phyloP scores from a whole-genome alignment of 345 rosid genomes.

The Erucastrum elatum region DNA sequence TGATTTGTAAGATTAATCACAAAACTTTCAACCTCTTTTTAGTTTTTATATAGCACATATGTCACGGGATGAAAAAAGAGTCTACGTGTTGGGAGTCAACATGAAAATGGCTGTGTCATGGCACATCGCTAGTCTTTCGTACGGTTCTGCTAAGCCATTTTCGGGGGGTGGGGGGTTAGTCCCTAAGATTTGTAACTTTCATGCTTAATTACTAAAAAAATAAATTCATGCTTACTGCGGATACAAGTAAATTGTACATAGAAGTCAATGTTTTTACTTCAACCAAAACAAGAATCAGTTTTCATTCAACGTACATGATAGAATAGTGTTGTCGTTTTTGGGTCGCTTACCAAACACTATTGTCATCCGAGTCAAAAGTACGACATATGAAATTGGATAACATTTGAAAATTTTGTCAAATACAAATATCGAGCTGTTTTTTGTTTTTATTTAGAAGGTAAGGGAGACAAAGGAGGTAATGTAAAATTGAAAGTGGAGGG shows the following conservation, averaged over 20 bases:
- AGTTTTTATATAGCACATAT: background rate
- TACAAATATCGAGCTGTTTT: slow-evolving; percentile 8
- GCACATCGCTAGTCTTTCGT: background rate
- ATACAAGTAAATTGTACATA: background rate
- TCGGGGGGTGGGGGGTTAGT: background rate
- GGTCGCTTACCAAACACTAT: background rate
- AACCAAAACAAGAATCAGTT: background rate
- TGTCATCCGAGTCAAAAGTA: slow-evolving; percentile 31
- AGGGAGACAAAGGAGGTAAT: slow-evolving; percentile 25
- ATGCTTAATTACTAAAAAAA: background rate
- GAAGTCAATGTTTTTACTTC: background rate
- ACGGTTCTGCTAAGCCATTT: background rate
- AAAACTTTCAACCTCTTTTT: background rate
- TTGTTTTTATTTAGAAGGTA: slow-evolving; percentile 13
- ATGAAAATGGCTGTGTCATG: background rate
- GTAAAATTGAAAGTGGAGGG: slow-evolving; percentile 23
- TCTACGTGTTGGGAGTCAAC: background rate
- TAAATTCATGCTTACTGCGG: background rate
- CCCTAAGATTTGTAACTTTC: background rate
- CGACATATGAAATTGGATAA: slow-evolving; percentile 32
- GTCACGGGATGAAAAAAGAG: background rate
- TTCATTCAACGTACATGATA: too few relatives aligned
- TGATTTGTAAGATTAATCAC: background rate
- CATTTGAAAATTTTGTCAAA: slow-evolving; percentile 16
- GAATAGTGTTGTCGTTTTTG: background rate